Evolutionary conservation across 2,329 filamentous ascomycete genomes (phyloP).

Genomic region (Neonectria sp.): DNA sequence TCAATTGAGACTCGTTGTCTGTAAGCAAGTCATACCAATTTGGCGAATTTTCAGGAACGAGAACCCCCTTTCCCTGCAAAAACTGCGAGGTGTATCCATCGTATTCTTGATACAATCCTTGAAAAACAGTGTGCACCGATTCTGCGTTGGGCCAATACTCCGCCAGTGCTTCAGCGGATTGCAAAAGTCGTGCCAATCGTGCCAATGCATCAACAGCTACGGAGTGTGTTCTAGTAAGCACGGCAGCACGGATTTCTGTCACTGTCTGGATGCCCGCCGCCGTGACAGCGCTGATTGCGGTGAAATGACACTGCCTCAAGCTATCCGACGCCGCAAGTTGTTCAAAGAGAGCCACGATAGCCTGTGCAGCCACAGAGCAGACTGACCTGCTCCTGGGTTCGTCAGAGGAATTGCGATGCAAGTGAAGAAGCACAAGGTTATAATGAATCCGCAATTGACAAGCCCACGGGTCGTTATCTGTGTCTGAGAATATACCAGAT

Average conservation of each 20-base stretch:
- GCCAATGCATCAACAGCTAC: conserved; percentile 41
- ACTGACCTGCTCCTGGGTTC: conserved; percentile 35
- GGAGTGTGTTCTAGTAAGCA: conserved; percentile 33
- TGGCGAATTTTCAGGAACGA: conserved; percentile 40
- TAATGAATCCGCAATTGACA: conserved; percentile 42
- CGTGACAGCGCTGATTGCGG: conserved; percentile 40
- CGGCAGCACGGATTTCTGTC: conserved; percentile 35
- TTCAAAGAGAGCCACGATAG: conserved; percentile 39
- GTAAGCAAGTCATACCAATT: conserved; percentile 42
- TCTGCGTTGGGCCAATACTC: conserved; percentile 44
- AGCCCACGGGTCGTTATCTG: conserved; percentile 35
- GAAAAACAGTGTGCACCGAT: conserved; percentile 43
- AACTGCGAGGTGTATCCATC: conserved; percentile 37
- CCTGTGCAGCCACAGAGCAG: conserved; percentile 42
- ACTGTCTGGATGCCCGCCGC: conserved; percentile 42
- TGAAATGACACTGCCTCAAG: conserved; percentile 44
- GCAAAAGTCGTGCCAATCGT: conserved; percentile 28
- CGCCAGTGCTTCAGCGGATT: conserved; percentile 35
- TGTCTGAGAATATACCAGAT: conserved; percentile 37
- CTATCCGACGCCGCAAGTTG: conserved; percentile 32
- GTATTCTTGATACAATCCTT: conserved; percentile 41
- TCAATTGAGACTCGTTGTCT: conserved; percentile 31
- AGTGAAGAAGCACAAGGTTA: conserved; percentile 38
- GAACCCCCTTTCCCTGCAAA: conserved; percentile 40
- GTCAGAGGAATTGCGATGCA: conserved; percentile 31